Percentiles rank a stretch among this genome's conserved stretches.
Evolutionary conservation across 73 alveolate species (phyloP).

Genomic region (Tetrahymena thermophila): DNA sequence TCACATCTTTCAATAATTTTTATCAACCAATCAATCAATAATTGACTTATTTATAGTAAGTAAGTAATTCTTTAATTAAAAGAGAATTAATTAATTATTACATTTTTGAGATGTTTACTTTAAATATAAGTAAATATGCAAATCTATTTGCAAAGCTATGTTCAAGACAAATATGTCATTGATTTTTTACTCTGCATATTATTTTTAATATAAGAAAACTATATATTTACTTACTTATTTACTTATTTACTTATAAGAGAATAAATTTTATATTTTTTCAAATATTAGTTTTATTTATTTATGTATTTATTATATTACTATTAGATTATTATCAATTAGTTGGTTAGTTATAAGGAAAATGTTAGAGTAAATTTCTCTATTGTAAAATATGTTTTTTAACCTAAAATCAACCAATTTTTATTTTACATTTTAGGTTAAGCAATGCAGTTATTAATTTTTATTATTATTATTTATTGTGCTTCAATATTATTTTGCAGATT

Average conservation of each 20-base stretch:
- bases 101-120: not conserved
- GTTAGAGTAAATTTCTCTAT: not conserved
- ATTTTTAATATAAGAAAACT: not conserved
- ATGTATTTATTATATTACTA: too few relatives aligned
- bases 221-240: not conserved
- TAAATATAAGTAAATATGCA: not conserved
- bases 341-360: not conserved
- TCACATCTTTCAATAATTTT: not conserved
- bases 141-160: not conserved
- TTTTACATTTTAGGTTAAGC: not conserved
- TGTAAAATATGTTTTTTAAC: too few relatives aligned
- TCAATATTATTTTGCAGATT: not conserved
- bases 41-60: not conserved
- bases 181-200: not conserved
- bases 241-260: too few relatives aligned
- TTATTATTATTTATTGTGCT: too few relatives aligned
- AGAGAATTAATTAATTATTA: too few relatives aligned
- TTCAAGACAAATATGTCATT: not conserved
- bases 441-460: too few relatives aligned
- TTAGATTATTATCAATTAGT: not conserved
- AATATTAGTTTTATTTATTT: too few relatives aligned
- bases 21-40: not conserved
- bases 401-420: not conserved
- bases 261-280: not conserved
- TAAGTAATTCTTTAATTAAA: not conserved